Evolutionary conservation across 1,284 basidiomycete species (phyloP), one percentile per base, ranked within the genome.

Genomic region (Athelia psychrophila): DNA sequence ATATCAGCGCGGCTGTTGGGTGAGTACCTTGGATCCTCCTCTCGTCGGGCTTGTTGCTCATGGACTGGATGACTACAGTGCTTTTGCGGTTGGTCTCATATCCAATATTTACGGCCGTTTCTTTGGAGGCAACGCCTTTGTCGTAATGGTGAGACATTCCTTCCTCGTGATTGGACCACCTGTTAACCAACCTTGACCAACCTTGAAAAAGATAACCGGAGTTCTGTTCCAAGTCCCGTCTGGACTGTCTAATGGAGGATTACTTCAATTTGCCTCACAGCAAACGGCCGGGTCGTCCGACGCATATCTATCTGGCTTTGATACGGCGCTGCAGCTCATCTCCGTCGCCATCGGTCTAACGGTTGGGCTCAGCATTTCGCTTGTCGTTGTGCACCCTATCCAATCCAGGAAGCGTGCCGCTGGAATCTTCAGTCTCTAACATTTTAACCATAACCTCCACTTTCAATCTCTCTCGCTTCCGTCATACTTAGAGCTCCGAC

Each of bases 161-260:
- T 13, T 13, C 27, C 27, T 6, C 27, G n/a, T 40, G 48, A 44
- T 23, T 33, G 10, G 18, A 24, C 35, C 32, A n/a, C 16, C 44
- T 25, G 51, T 56, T 40, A 24, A 27, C 6, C 23, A 23, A 15
- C 22, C 20, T 50, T 16, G 47, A 33, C 10, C 13, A n/a, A 6
- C 33, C 19, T 48, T 9, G 9, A 8, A 24, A 16, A 38, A 86
- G 83, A 84, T 88, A 55, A 88, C 86, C 0, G 90, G 91, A 46
- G 91, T 95, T 51, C 74, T 95, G 16, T 91, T 94, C 70, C 93
- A 95, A 71, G 79, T 95, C 1, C 93, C 92, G 0, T 90, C 88
- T 12, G 93, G 92, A 50, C 77, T 95, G n/a, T 84, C 86, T 5
- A 90, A 85, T 52, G 88, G 89, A 23, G 91, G 93, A 33, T 78